These are phyloP conservation scores for Penicillium sp. DNA, from an alignment of 2,329 filamentous ascomycete genomes.

Conservation along the genomic window DNA sequence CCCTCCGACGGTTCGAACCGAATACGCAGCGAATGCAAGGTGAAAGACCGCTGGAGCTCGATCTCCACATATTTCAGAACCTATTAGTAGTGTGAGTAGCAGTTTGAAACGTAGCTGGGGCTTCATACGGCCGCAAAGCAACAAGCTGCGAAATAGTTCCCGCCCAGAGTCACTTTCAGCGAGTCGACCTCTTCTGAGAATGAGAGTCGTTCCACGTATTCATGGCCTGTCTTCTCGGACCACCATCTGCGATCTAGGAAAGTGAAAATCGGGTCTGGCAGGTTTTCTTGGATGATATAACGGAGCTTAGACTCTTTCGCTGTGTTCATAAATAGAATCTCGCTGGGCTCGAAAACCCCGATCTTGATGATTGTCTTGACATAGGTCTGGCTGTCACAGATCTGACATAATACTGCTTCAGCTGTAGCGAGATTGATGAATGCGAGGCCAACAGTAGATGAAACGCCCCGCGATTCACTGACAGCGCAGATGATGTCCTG, in stretches of 20 bases:
- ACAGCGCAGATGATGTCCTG: slow-evolving; percentile 86
- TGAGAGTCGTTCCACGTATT: slow-evolving; percentile 77
- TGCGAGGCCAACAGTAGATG: slow-evolving; percentile 79
- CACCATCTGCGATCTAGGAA: slow-evolving; percentile 77
- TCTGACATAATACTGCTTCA: slow-evolving; percentile 83
- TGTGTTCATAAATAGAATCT: slow-evolving; percentile 75
- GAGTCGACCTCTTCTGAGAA: slow-evolving; percentile 78
- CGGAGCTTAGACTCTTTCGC: slow-evolving; percentile 75
- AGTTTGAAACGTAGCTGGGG: background rate
- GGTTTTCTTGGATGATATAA: slow-evolving; percentile 71
- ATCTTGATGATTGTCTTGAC: slow-evolving; percentile 86
- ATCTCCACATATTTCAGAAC: slow-evolving; percentile 79
- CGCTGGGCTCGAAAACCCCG: slow-evolving; percentile 74
- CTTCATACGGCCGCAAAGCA: slow-evolving; percentile 77
- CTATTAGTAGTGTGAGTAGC: slow-evolving; percentile 48
- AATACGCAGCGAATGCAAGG: slow-evolving; percentile 78
- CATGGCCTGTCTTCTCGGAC: slow-evolving; percentile 75
- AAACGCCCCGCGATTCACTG: slow-evolving; percentile 82
- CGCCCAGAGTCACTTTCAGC: slow-evolving; percentile 74
- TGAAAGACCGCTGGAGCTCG: slow-evolving; percentile 68
- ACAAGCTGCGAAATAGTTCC: slow-evolving; percentile 84
- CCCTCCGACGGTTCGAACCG: slow-evolving; percentile 86
- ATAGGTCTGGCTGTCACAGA: slow-evolving; percentile 91
- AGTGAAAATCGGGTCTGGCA: slow-evolving; percentile 63
- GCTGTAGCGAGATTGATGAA: slow-evolving; percentile 85